Evolutionary conservation across 108 stramenopile species (phyloP).

Genomic region (Cyclotella sp.): DNA sequence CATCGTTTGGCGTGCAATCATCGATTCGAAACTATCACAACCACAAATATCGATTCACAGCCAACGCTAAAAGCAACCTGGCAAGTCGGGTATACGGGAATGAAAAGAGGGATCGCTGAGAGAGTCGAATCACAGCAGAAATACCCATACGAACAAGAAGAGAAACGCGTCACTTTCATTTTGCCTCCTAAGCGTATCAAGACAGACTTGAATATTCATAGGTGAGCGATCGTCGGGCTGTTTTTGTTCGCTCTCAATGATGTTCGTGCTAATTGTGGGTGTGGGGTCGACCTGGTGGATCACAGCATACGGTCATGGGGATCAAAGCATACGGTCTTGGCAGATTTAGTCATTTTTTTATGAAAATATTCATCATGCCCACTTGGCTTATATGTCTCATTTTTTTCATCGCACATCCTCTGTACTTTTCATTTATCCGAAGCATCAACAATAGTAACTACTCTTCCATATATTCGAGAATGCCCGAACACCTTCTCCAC

Average conservation of each 20-base stretch:
- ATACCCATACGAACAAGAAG: neutral
- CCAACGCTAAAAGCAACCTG: too few relatives aligned
- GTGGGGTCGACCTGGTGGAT: neutral
- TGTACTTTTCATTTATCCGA: neutral
- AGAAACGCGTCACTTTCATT: conserved; percentile 19
- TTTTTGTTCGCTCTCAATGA: neutral
- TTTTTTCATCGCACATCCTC: too few relatives aligned
- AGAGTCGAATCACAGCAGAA: neutral
- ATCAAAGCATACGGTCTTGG: too few relatives aligned
- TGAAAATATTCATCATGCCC: too few relatives aligned
- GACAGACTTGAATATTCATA: neutral
- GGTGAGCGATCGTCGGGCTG: neutral
- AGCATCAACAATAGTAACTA: neutral
- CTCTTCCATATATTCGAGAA: neutral
- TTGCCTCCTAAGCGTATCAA: conserved; percentile 15
- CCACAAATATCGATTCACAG: too few relatives aligned
- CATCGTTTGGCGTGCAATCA: too few relatives aligned
- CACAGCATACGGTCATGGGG: too few relatives aligned
- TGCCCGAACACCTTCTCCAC: neutral
- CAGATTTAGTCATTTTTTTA: too few relatives aligned
- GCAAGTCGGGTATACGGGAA: too few relatives aligned
- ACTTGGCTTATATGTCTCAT: too few relatives aligned
- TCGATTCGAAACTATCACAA: too few relatives aligned
- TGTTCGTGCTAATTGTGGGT: neutral
- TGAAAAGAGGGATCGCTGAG: too few relatives aligned